Base-by-base conservation (phyloP, 169 alveolate species). In the Eimeria necatrix region DNA sequence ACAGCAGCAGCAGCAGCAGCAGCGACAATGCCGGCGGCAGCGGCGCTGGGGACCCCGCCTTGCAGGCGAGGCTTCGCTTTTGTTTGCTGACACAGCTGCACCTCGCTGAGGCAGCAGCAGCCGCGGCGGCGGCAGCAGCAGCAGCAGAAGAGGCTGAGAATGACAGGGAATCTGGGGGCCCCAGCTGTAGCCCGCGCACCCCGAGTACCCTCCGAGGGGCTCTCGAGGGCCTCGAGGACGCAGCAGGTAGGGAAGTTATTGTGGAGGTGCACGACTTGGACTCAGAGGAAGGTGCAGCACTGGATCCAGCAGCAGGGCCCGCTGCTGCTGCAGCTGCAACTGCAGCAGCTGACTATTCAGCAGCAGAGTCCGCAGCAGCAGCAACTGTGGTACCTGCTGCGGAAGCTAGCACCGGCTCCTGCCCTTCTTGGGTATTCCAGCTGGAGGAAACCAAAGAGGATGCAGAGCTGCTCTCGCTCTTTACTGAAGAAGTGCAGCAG, bases 61-160 rank as follows among this genome's bases (percentile, higher is more conserved):
- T 20, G 80, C 49, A 18, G 7, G 12, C n/a, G 26, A 18, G 80
- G 46, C 46, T 68, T 68, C 80, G 46, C 41, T 22, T 3, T 16
- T 68, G 80, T 68, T 32, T 68, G 49, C 10, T 24, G 46, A 32
- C 80, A n/a, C 80, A 68, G 80, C 80, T 68, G 46, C 80, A 24
- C 12, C 80, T 68, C 48, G 80, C 80, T 4, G 80, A 68, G 80
- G 80, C 80, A 24, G 12, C 80, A 24, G 80, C 80, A 24, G 80
- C 80, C 12, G 76, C 76, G 1, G 78, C 78, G 9, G 78, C 32
- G 9, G 78, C 78, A 18, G 78, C 78, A 68, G 78, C n/a, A 18
- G 78, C 78, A n/a, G 78, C 78, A 3, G 78, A 12, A 68, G 78
- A 24, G n/a, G 78, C n/a, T 10, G 78, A 7, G 78, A 68, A 68